A percentile compares a stretch with the other conserved stretches of the same genome.
Evolutionary conservation across 2,329 filamentous ascomycete species (phyloP).

Genomic region (Ophiostoma quercus): DNA sequence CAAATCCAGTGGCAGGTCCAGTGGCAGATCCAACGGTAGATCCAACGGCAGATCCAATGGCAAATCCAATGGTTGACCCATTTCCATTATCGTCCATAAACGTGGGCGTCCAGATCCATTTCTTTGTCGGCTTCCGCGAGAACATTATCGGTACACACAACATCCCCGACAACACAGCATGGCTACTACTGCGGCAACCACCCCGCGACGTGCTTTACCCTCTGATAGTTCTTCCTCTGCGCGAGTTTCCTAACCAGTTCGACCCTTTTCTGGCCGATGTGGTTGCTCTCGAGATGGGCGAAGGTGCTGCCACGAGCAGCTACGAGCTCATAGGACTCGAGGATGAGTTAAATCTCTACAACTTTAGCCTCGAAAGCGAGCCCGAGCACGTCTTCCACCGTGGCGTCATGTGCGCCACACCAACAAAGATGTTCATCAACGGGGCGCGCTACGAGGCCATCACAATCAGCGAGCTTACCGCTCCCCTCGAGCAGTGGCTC

Average conservation of each 20-base stretch:
- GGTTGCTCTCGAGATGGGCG: neutral
- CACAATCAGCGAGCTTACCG: neutral
- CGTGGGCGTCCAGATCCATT: neutral
- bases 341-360: neutral
- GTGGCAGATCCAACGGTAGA: too few species aligned
- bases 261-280: constrained; percentile 1
- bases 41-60: too few species aligned
- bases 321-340: neutral
- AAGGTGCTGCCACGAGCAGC: neutral
- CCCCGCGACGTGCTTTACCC: neutral
- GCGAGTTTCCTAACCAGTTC: neutral
- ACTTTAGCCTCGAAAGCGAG: neutral
- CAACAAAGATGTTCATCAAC: neutral
- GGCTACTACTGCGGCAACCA: neutral
- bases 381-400: neutral
- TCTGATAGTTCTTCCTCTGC: neutral
- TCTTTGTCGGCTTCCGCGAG: neutral
- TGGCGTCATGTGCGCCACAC: neutral
- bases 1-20: too few species aligned
- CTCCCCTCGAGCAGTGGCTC: neutral
- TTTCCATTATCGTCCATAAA: neutral
- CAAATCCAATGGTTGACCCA: neutral
- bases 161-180: neutral
- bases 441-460: neutral
- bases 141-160: neutral